Base-by-base conservation (phyloP, 139 green algal genomes). In the Haematococcus lacustris region DNA sequence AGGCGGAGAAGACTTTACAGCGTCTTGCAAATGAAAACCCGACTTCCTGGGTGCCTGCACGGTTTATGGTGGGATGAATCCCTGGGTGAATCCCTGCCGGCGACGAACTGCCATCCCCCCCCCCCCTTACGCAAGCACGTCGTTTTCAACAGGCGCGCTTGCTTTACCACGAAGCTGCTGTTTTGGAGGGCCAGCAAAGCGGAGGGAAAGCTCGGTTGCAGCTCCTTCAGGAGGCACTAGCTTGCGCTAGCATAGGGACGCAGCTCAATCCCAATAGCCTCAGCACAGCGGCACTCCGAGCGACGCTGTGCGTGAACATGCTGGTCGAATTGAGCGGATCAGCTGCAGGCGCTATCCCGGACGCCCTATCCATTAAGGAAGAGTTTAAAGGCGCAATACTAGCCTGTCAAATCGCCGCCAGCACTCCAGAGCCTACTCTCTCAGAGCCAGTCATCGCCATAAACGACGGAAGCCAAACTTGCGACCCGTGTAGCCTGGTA, bases 41-140 rank as follows among this genome's bases (percentile, higher is more conserved):
- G 0, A 50, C 40, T 38, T 86, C 71, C 5, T 77, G 78, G 7
- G 33, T 89, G 47, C 86, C 86, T 2, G 65, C 82, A 39, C 73
- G 86, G 35, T 91, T 85, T 65, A n/a, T 86, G 83, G 86, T 90
- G 63, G 38, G 37, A n/a, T n/a, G n/a, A n/a, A n/a, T n/a, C n/a
- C n/a, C n/a, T n/a, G n/a, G n/a, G n/a, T n/a, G n/a, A n/a, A n/a
- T n/a, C n/a, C n/a, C n/a, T n/a, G n/a, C n/a, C n/a, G n/a, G n/a
- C n/a, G n/a, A n/a, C n/a, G n/a, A n/a, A n/a, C n/a, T n/a, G n/a
- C n/a, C n/a, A n/a, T n/a, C n/a, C n/a, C n/a, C n/a, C n/a, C n/a
- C n/a, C n/a, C n/a, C n/a, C n/a, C n/a, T n/a, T n/a, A n/a, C n/a
- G 51, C 47, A 38, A 38, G 37, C 39, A 28, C 38, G 7, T 34